phyloP scores from a whole-genome alignment of 2,329 filamentous ascomycete genomes.

The Fusarium tricinctum region DNA sequence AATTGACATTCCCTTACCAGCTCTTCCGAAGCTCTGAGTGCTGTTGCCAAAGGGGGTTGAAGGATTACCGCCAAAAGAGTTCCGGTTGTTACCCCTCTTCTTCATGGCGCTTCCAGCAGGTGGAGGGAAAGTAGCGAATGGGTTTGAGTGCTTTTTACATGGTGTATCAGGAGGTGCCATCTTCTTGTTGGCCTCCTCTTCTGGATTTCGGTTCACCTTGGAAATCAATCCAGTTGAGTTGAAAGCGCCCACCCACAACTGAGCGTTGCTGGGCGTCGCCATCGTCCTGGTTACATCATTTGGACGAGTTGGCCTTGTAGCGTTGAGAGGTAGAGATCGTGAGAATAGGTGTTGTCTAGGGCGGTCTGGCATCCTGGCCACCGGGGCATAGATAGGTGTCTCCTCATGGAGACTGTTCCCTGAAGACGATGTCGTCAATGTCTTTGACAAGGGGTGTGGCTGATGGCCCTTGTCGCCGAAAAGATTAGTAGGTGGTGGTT shows the following conservation, averaged over 20 bases:
- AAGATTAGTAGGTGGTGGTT: conserved; percentile 55
- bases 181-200: conserved; percentile 73
- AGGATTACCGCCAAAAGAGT: conserved; percentile 80
- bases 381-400: conserved; percentile 57
- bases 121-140: conserved; percentile 76
- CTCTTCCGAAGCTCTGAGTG: conserved; percentile 62
- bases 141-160: conserved; percentile 85
- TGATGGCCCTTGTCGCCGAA: conserved; percentile 64
- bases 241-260: conserved; percentile 84
- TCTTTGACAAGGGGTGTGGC: conserved; percentile 87
- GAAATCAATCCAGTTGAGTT: conserved; percentile 95
- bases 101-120: conserved; percentile 72
- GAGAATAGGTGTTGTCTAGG: conserved; percentile 56
- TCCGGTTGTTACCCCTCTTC: conserved; percentile 71
- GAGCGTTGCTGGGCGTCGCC: conserved; percentile 62
- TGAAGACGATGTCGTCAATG: conserved; percentile 88
- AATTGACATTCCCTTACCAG: conserved; percentile 73
- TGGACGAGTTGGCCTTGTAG: conserved; percentile 54
- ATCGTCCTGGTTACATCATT: conserved; percentile 52
- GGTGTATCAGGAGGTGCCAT: conserved; percentile 91
- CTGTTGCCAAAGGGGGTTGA: conserved; percentile 83
- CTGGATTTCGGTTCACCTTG: conserved; percentile 89
- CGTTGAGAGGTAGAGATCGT: conserved; percentile 57
- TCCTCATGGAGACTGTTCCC: conserved; percentile 83
- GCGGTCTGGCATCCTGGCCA: conserved; percentile 47